Evolutionary conservation across 371 early-diverging fungal species (phyloP).

Genomic region (Apophysomyces trapeziformis): DNA sequence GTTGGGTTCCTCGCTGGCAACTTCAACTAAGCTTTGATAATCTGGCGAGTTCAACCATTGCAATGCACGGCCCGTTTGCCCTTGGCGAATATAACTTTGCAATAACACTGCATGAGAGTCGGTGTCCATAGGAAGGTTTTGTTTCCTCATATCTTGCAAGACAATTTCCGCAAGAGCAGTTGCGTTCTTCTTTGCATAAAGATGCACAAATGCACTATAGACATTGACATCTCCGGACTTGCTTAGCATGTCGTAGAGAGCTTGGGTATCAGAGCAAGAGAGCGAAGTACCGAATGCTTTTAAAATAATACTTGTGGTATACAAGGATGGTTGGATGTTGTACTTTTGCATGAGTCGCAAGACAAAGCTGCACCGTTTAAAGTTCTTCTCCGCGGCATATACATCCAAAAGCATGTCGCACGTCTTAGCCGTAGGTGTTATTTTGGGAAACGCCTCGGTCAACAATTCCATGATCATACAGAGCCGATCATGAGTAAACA

Average conservation of each 20-base stretch:
- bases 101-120: conserved; percentile 23
- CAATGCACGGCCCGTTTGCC: conserved; percentile 21
- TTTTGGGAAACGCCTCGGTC: neutral
- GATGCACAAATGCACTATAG: conserved; percentile 27
- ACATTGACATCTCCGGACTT: conserved; percentile 15
- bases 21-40: conserved; percentile 1
- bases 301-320: conserved; percentile 8
- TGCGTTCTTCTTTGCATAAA: conserved; percentile 21
- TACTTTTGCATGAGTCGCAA: conserved; percentile 15
- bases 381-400: conserved; percentile 11
- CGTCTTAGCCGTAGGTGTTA: conserved; percentile 14
- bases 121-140: conserved; percentile 10
- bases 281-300: conserved; percentile 1
- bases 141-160: conserved; percentile 19
- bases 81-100: conserved; percentile 28
- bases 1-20: neutral
- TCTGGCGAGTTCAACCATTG: conserved; percentile 19
- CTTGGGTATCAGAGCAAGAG: conserved; percentile 10
- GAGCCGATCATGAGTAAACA: conserved; percentile 18
- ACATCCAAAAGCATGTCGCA: conserved; percentile 15
- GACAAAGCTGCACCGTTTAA: neutral
- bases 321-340: conserved; percentile 14
- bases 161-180: conserved; percentile 19
- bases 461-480: conserved; percentile 11
- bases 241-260: conserved; percentile 9